Conservation (phyloP, 1,284 basidiomycete species). For the Pseudozyma hubeiensis region DNA sequence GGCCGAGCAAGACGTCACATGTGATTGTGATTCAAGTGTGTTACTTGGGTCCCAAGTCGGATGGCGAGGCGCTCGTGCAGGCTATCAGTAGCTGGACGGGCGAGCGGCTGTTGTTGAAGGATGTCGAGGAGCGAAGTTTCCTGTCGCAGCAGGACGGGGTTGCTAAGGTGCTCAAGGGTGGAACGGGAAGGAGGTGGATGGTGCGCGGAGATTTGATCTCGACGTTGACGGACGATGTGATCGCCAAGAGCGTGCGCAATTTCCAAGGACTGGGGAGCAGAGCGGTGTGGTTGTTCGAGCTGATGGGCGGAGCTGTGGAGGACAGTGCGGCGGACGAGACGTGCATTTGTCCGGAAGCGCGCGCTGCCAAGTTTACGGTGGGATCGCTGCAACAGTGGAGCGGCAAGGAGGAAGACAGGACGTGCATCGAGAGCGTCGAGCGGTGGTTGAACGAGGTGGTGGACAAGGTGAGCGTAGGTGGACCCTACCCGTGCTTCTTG, state of each 20-base stretch:
- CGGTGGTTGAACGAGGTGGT: slow-evolving; percentile 70
- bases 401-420: slow-evolving; percentile 80
- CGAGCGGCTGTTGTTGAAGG: slow-evolving; percentile 79
- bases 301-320: slow-evolving; percentile 82
- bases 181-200: slow-evolving; percentile 71
- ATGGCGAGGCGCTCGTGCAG: slow-evolving; percentile 81
- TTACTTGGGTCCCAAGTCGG: slow-evolving; percentile 78
- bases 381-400: slow-evolving; percentile 93
- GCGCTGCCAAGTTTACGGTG: slow-evolving; percentile 83
- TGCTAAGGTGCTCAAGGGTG: slow-evolving; percentile 85
- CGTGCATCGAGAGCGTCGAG: slow-evolving; percentile 82
- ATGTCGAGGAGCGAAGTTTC: slow-evolving; percentile 88
- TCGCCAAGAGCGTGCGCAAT: slow-evolving; percentile 82
- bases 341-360: slow-evolving; percentile 80
- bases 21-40: slow-evolving; percentile 89
- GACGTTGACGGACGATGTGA: slow-evolving; percentile 84
- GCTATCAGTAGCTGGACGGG: slow-evolving; percentile 87
- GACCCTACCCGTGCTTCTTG: slow-evolving; percentile 59
- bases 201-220: slow-evolving; percentile 72
- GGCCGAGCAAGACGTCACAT: slow-evolving; percentile 70
- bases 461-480: slow-evolving; percentile 48
- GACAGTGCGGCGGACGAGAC: slow-evolving; percentile 74
- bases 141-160: slow-evolving; percentile 88
- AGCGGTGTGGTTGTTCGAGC: slow-evolving; percentile 70
- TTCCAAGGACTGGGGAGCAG: slow-evolving; percentile 78